These are phyloP conservation scores for Endocalyx cinctus DNA, from an alignment of 2,329 filamentous ascomycete genomes.

Conservation along the genomic window DNA sequence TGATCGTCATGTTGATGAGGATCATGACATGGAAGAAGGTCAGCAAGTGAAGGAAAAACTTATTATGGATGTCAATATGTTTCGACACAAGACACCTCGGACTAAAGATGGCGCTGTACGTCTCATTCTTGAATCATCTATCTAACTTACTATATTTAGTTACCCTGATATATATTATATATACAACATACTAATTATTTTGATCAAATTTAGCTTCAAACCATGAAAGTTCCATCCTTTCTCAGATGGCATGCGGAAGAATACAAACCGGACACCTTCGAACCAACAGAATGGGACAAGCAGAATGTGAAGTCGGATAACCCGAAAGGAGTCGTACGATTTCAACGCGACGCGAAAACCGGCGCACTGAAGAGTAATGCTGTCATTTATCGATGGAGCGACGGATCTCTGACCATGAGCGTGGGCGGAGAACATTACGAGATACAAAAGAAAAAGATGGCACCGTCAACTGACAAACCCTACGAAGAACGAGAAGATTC, in stretches of 20 bases:
- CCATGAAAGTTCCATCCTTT: slow-evolving; percentile 68
- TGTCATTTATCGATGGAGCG: slow-evolving; percentile 71
- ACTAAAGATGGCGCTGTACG: slow-evolving; percentile 66
- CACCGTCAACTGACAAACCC: slow-evolving; percentile 53
- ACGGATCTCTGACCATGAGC: slow-evolving; percentile 72
- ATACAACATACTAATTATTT: too few species aligned
- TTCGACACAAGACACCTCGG: slow-evolving; percentile 66
- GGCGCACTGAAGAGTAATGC: slow-evolving; percentile 69
- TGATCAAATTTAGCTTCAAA: too few species aligned
- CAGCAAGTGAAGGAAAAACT: slow-evolving; percentile 49
- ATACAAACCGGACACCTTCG: slow-evolving; percentile 63
- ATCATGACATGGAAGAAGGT: slow-evolving; percentile 34
- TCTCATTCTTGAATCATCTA: slow-evolving; percentile 3
- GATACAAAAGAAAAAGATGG: slow-evolving; percentile 64
- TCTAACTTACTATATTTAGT: too few species aligned
- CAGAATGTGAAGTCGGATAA: slow-evolving; percentile 49
- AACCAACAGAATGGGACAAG: slow-evolving; percentile 52
- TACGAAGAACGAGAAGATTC: slow-evolving; percentile 66
- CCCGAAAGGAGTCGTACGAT: slow-evolving; percentile 63
- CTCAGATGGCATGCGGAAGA: slow-evolving; percentile 63
- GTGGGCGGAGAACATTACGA: slow-evolving; percentile 74
- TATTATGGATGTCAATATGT: slow-evolving; percentile 60
- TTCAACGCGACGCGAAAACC: slow-evolving; percentile 62
- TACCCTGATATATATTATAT: too few species aligned
- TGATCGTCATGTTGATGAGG: slow-evolving; percentile 42